These are phyloP conservation scores for Hymenoscyphus scutula DNA, from an alignment of 2,329 filamentous ascomycete species.

Conservation along the genomic window DNA sequence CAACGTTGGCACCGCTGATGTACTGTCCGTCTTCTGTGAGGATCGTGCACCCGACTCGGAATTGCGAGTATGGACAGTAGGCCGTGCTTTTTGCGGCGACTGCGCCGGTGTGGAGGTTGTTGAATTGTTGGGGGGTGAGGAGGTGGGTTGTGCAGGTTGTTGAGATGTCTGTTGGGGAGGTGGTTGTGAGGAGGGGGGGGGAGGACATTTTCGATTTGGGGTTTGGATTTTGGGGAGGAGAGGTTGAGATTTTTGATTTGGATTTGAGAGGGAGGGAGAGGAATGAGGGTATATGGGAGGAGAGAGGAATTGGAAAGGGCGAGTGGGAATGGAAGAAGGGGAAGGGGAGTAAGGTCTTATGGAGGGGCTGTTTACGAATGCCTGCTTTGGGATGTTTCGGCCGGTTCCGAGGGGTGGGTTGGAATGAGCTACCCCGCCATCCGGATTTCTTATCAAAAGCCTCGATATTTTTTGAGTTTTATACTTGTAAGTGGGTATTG, in stretches of 20 bases:
- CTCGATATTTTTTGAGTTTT: no score
- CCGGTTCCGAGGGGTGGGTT: neutral
- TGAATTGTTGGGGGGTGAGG: slow-evolving; percentile 63
- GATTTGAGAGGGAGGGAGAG: slow-evolving; percentile 2
- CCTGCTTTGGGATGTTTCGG: neutral
- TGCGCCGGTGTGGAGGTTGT: slow-evolving; percentile 64
- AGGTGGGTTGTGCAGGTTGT: slow-evolving; percentile 41
- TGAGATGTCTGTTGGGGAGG: slow-evolving; percentile 31
- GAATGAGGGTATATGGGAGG: no score
- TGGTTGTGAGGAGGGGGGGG: slow-evolving; percentile 30
- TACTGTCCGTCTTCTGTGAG: slow-evolving; percentile 55
- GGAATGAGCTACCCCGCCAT: neutral
- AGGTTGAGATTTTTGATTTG: slow-evolving; percentile 15
- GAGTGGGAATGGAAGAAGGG: neutral
- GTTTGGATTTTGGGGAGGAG: no score
- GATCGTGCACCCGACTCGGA: slow-evolving; percentile 83
- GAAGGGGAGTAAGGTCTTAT: neutral
- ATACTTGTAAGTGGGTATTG: no score
- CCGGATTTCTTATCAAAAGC: neutral
- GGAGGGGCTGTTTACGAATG: neutral
- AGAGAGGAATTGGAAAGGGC: no score
- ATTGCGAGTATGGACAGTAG: slow-evolving; percentile 70
- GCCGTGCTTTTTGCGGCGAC: slow-evolving; percentile 72
- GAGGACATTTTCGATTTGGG: slow-evolving; percentile 20
- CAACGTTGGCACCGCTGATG: slow-evolving; percentile 76